Evolutionary conservation across 2,329 filamentous ascomycete species (phyloP), one percentile per base, ranked within the genome.

Genomic region (Capronia epimyces): DNA sequence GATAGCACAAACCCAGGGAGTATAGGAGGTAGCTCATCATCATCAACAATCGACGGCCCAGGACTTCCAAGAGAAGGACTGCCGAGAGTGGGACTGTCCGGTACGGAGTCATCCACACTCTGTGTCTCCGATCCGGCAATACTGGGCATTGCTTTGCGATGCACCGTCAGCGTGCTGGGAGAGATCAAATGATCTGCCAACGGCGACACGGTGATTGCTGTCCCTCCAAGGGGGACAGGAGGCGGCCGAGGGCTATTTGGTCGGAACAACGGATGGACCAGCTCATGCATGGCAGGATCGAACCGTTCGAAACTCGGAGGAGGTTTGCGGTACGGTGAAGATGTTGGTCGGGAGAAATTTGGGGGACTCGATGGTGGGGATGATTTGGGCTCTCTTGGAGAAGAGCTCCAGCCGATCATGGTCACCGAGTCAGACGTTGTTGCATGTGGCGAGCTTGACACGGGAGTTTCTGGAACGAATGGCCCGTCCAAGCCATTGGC

Each of bases 261-360:
- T 36, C 79, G 71, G 64, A 82, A 81, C 2, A 81, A 67, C 10
- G 79, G 79, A 58, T 81, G 79, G 45, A 81, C 80, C 50, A 80
- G 71, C 9, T 72, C 69, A 60, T 80, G 75, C 52, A 71, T 70
- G 12, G 55, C 40, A 21, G 43, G 31, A 4, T 53, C 45, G n/a
- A 49, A 50, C 46, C 31, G 24, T 31, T 52, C 32, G 34, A 43
- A 43, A 36, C 41, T 46, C n/a, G 53, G 53, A 15, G 47, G 47
- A 10, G 53, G 43, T n/a, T 50, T 44, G n/a, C 51, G 46, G 15
- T 46, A 32, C 29, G 41, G 43, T 25, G 54, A 51, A 21, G 60
- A 61, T 15, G 58, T 62, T 2, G 61, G 61, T 15, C 60, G 56
- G 4, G 61, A 63, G 43, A 63, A 63, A 43, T 63, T 63, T 27